Evolutionary conservation across 768 basidiomycete genomes (phyloP), one percentile per base, ranked within the genome.

Genomic region (Porpolomopsis calyptriformis): DNA sequence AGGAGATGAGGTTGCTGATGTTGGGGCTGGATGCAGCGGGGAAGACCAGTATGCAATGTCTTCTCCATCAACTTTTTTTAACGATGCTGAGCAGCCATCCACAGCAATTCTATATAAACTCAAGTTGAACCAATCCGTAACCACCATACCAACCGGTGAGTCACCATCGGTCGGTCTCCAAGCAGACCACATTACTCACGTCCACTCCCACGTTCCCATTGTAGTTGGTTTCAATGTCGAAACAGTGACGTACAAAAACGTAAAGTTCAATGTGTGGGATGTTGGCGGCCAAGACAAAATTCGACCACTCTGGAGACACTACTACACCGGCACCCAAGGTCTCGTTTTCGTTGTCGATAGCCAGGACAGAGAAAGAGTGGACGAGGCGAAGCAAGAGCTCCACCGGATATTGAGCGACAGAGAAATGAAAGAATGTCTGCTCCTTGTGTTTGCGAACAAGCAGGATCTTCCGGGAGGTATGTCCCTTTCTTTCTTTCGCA

Each of bases 281-380:
- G 94, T 98, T 33, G 94, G 94, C 57, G 94, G 94, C n/a, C 94
- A 98, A 68, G 94, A 98, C 72, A 98, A 98, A 76, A 98, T 98
- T 60, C 77, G 94, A 42, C 94, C 94, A 20, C 72, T 98, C 34
- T 98, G 94, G 94, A 77, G 94, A 67, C 94, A 98, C 66, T 98
- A 98, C 66, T 98, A 97, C 70, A 97, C 94, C 10, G 94, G 94
- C 50, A 98, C 94, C 1, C 94, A 98, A 68, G 94, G 93, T 47
- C 80, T 98, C 52, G 93, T 98, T 46, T 98, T 96, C 61, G 94
- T 98, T 47, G 91, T 98, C 48, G 94, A 98, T 67, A 93, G 90
- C 52, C 88, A 91, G 59, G 94, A 98, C 64, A 71, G 88, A 49
- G 91, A 94, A 57, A 79, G 94, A 49, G 85, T 98, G 58, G 92